phyloP scores from a whole-genome alignment of 345 rosid genomes.

The Punica granatum region DNA sequence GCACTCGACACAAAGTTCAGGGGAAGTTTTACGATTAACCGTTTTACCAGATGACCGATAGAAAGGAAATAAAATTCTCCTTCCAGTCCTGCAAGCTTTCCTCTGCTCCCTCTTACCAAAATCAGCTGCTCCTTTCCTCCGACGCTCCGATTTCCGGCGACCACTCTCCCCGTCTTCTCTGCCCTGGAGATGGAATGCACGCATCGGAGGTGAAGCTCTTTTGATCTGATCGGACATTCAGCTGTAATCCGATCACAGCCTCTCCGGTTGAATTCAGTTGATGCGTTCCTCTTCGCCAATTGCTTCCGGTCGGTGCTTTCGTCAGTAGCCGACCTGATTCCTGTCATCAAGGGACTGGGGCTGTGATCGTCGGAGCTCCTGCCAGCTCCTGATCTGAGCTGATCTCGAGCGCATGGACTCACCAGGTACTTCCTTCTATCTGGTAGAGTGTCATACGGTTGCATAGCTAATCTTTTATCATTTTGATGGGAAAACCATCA shows the following conservation, averaged over 20 bases:
- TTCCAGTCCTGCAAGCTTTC: neutral
- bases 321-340: no score
- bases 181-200: neutral
- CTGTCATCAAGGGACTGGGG: neutral
- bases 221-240: neutral
- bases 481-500: neutral
- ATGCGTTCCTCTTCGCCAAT: neutral
- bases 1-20: no score
- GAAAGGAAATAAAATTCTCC: neutral
- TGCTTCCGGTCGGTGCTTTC: neutral
- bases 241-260: neutral
- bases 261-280: neutral
- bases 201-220: neutral
- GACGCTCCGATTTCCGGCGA: neutral
- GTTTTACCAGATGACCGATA: neutral
- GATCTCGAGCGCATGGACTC: constrained; percentile 46
- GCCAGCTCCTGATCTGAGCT: constrained; percentile 12
- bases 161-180: neutral
- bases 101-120: neutral
- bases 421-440: constrained; percentile 24
- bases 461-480: neutral
- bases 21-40: neutral
- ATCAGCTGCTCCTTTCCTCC: neutral
- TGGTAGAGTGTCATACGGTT: neutral
- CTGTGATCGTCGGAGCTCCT: constrained; percentile 1